Percentiles rank a stretch among this genome's conserved stretches.
Evolutionary conservation across 2,329 filamentous ascomycete species (phyloP).

Genomic region (Sporothrix brasiliensis): DNA sequence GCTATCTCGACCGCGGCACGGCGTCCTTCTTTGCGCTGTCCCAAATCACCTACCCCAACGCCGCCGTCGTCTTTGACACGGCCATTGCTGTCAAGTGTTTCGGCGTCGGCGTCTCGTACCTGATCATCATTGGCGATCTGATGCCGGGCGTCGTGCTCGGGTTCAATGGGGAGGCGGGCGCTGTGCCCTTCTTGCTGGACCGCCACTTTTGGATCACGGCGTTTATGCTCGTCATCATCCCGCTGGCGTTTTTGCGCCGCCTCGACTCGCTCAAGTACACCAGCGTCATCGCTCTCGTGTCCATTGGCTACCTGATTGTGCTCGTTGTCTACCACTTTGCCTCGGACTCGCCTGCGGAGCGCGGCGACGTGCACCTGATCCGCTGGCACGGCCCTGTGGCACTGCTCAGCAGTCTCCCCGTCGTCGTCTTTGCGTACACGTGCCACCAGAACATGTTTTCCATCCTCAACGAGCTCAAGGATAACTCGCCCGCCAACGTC

Average conservation of each 20-base stretch:
- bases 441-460: conserved; percentile 99
- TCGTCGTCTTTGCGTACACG: conserved; percentile 98
- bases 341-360: conserved; percentile 73
- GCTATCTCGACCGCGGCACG: conserved; percentile 85
- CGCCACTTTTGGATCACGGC: conserved; percentile 97
- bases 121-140: conserved; percentile 97
- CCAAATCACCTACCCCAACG: conserved; percentile 95
- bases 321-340: conserved; percentile 91
- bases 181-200: conserved; percentile 77
- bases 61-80: conserved; percentile 90
- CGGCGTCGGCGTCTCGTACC: conserved; percentile 92
- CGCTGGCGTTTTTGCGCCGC: conserved; percentile 85
- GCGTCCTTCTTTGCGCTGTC: conserved; percentile 96
- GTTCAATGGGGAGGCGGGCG: conserved; percentile 62
- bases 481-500: conserved; percentile 76
- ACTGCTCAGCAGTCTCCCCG: conserved; percentile 82
- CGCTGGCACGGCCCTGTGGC: conserved; percentile 78
- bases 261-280: conserved; percentile 98
- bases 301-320: conserved; percentile 91
- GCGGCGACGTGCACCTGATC: conserved; percentile 73
- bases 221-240: conserved; percentile 96
- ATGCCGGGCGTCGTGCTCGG: conserved; percentile 93
- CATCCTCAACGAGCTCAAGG: conserved; percentile 89
- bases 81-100: conserved; percentile 98
- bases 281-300: conserved; percentile 84